Conservation (phyloP, 495 filamentous ascomycete species). For the Filosporella fistucella region DNA sequence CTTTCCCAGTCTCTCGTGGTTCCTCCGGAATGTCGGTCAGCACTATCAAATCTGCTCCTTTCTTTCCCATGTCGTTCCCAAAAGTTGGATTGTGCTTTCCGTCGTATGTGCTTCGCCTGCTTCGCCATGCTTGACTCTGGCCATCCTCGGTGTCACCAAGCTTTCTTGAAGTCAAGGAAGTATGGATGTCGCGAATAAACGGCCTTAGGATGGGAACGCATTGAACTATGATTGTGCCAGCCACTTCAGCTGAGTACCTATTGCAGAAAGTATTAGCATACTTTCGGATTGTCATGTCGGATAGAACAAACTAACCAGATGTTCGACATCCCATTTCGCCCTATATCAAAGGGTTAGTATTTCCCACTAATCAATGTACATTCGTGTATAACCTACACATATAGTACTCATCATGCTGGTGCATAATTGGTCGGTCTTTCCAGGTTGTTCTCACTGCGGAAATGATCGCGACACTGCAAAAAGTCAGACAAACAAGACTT, state of each 20-base stretch:
- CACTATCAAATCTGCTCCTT: too few species aligned
- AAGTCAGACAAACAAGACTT: too few species aligned
- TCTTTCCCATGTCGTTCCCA: too few species aligned
- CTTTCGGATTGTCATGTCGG: too few species aligned
- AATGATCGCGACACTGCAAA: conserved; percentile 1
- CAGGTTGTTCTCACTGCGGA: not conserved
- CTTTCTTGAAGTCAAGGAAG: not conserved
- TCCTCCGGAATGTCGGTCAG: too few species aligned
- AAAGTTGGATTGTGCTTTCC: too few species aligned
- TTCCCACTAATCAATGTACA: too few species aligned
- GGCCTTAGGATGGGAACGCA: conserved; percentile 3
- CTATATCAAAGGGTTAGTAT: not conserved
- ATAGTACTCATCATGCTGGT: not conserved
- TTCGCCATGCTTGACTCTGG: not conserved
- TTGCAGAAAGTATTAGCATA: too few species aligned
- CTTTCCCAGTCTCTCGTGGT: too few species aligned
- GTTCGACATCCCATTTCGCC: conserved; percentile 3
- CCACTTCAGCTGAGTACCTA: conserved; percentile 7
- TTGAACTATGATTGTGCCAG: conserved; percentile 6
- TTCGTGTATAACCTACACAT: not conserved
- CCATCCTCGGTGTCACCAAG: not conserved
- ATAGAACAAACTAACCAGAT: too few species aligned
- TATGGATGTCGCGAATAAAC: not conserved
- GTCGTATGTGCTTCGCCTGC: not conserved
- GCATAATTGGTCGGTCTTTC: not conserved